A percentile compares a stretch with the other conserved stretches of the same genome.
phyloP scores from a whole-genome alignment of 1,284 basidiomycete species.

The Leccinum subrobustum region DNA sequence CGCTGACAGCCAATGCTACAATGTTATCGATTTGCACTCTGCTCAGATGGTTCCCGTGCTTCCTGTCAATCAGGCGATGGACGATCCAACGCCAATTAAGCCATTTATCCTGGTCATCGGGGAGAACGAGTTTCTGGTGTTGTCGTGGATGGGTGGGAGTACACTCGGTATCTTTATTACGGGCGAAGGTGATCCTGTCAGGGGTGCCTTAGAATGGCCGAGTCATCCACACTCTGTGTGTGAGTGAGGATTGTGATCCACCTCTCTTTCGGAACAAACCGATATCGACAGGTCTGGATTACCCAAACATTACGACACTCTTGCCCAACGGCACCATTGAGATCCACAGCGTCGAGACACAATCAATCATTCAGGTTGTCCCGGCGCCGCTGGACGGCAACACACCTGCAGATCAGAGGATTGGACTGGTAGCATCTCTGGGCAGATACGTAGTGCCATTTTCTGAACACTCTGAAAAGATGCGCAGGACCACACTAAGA shows the following conservation, averaged over 20 bases:
- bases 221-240: slow-evolving; percentile 76
- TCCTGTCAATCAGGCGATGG: slow-evolving; percentile 69
- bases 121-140: slow-evolving; percentile 75
- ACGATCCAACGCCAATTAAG: slow-evolving; percentile 46
- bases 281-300: slow-evolving; percentile 64
- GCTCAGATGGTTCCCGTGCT: slow-evolving; percentile 70
- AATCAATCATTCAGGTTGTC: slow-evolving; percentile 72
- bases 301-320: slow-evolving; percentile 76
- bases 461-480: slow-evolving; percentile 54
- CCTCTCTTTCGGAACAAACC: slow-evolving; percentile 2
- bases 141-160: slow-evolving; percentile 74
- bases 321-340: slow-evolving; percentile 78
- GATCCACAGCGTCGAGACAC: slow-evolving; percentile 78
- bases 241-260: slow-evolving; percentile 40
- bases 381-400: slow-evolving; percentile 41
- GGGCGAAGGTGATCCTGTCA: slow-evolving; percentile 80
- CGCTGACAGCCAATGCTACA: slow-evolving; percentile 71
- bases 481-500: slow-evolving; percentile 39
- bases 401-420: slow-evolving; percentile 28
- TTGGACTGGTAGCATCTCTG: slow-evolving; percentile 46
- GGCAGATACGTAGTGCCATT: slow-evolving; percentile 64
- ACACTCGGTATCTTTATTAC: slow-evolving; percentile 86
- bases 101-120: slow-evolving; percentile 76
- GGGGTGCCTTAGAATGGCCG: slow-evolving; percentile 86
- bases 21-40: slow-evolving; percentile 72